Evolutionary conservation across 2,329 filamentous ascomycete species (phyloP).

Genomic region (Lachnellula occidentalis): DNA sequence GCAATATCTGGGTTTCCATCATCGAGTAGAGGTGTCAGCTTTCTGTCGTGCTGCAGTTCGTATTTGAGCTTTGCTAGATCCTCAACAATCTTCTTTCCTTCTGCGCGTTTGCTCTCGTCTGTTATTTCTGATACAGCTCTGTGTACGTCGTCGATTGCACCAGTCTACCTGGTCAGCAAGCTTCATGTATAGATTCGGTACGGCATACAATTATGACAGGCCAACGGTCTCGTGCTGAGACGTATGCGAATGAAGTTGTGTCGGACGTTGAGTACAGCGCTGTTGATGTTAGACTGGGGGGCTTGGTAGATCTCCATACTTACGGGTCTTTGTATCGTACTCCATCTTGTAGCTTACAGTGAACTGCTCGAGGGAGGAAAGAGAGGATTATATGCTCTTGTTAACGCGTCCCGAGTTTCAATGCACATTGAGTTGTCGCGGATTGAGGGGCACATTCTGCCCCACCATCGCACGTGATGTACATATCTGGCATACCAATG

Average conservation of each 20-base stretch:
- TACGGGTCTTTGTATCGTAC: slow-evolving; percentile 68
- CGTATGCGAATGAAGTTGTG: slow-evolving; percentile 77
- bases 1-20: slow-evolving; percentile 50
- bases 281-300: slow-evolving; percentile 33
- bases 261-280: slow-evolving; percentile 76
- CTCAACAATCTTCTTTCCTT: slow-evolving; percentile 82
- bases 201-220: slow-evolving; percentile 74
- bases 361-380: neutral
- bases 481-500: neutral
- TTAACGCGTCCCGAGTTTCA: neutral
- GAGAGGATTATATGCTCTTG: neutral
- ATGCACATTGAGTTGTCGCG: neutral
- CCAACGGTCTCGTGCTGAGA: slow-evolving; percentile 84
- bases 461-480: neutral
- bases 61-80: slow-evolving; percentile 83
- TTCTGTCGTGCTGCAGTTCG: slow-evolving; percentile 84
- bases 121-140: slow-evolving; percentile 53
- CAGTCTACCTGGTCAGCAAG: slow-evolving; percentile 54
- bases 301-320: slow-evolving; percentile 28
- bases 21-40: slow-evolving; percentile 47
- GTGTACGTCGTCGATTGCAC: slow-evolving; percentile 92
- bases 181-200: neutral
- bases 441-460: neutral
- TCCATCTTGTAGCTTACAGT: slow-evolving; percentile 49
- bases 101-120: slow-evolving; percentile 60